Evolutionary conservation across 345 rosid species (phyloP).

Genomic region (Aquilaria yunnanensis): DNA sequence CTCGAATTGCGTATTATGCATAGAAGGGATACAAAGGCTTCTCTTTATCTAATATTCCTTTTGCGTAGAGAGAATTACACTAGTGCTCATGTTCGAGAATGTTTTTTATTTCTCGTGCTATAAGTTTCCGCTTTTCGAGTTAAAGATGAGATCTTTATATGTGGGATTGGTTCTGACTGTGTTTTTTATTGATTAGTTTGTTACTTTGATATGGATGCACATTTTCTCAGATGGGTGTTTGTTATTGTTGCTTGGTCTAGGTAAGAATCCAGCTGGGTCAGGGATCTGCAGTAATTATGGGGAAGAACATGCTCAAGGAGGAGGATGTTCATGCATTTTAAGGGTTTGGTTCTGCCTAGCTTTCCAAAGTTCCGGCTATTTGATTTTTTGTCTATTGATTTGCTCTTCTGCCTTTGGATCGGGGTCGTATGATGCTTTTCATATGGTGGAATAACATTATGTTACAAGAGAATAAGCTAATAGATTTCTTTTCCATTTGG

Average conservation of each 20-base stretch:
- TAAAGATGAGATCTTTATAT: constrained; percentile 5
- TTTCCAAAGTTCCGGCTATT: background rate
- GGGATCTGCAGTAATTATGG: constrained; percentile 78
- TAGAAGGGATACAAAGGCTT: too few relatives aligned
- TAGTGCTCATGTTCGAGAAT: background rate
- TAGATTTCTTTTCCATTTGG: too few relatives aligned
- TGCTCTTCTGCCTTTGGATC: background rate
- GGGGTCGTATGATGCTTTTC: too few relatives aligned
- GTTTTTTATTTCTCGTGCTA: background rate
- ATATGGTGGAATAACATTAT: background rate
- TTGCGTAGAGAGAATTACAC: too few relatives aligned
- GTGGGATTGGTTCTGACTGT: constrained; percentile 11
- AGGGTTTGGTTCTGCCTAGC: constrained; percentile 41
- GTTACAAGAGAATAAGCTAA: too few relatives aligned
- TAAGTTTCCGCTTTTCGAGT: constrained; percentile 7
- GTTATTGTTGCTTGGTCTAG: constrained; percentile 32
- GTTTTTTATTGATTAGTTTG: too few relatives aligned
- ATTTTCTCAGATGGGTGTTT: constrained; percentile 1
- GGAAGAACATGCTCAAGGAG: constrained; percentile 73
- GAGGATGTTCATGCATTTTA: constrained; percentile 71
- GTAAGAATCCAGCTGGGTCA: constrained; percentile 99
- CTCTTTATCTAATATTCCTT: too few relatives aligned
- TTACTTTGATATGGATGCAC: background rate
- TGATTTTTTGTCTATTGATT: constrained; percentile 2
- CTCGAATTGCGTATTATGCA: too few relatives aligned